phyloP scores from a whole-genome alignment of 2,329 filamentous ascomycete genomes.

The Triangularia verruculosa region DNA sequence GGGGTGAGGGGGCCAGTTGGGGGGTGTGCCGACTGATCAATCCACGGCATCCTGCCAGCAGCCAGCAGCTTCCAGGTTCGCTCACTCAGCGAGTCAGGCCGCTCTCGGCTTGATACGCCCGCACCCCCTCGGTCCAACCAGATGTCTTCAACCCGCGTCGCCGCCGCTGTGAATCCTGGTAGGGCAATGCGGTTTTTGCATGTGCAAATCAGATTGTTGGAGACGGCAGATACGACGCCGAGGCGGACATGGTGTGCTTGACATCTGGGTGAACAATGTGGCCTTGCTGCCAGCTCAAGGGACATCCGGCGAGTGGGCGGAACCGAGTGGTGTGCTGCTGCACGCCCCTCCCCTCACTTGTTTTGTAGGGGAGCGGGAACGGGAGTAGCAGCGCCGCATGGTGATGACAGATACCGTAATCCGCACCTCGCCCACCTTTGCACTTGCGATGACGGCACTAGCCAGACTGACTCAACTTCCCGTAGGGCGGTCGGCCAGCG shows the following conservation, averaged over 20 bases:
- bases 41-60: conserved; percentile 11
- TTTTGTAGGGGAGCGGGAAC: not conserved
- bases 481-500: not conserved
- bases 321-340: conserved; percentile 9
- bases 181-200: conserved; percentile 23
- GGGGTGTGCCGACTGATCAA: not conserved
- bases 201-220: conserved; percentile 26
- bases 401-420: conserved; percentile 7
- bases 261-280: conserved; percentile 7
- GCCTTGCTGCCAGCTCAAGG: conserved; percentile 1
- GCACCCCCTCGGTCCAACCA: conserved; percentile 15
- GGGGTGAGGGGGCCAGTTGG: conserved; percentile 21
- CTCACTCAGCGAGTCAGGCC: conserved; percentile 33
- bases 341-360: not conserved
- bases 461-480: conserved; percentile 5
- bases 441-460: conserved; percentile 14
- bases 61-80: conserved; percentile 9
- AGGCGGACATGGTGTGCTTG: conserved; percentile 20
- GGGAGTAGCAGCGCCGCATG: conserved; percentile 10
- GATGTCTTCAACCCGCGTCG: conserved; percentile 7
- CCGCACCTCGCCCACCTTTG: not conserved
- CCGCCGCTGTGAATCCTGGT: conserved; percentile 21
- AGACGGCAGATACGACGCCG: conserved; percentile 28
- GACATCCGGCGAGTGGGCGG: conserved; percentile 23
- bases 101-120: conserved; percentile 25